These are phyloP conservation scores for Calophaca sinica DNA, from an alignment of 306 rosid genomes.

Conservation along the genomic window DNA sequence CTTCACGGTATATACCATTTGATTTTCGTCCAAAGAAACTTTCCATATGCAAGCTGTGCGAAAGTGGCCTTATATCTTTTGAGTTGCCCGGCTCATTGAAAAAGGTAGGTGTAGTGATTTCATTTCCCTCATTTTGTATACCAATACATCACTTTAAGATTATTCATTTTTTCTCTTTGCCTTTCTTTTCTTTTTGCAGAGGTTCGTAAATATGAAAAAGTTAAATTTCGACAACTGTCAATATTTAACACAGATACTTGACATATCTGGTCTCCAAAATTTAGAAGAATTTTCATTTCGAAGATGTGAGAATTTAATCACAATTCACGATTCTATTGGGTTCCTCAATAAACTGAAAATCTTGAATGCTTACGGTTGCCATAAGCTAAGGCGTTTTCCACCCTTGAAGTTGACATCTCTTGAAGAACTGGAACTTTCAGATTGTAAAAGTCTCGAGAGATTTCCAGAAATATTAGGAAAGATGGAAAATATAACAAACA, in stretches of 20 bases:
- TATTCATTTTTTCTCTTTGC: not conserved
- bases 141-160: not conserved
- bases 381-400: not conserved
- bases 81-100: not conserved
- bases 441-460: not conserved
- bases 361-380: not conserved
- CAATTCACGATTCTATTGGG: not conserved
- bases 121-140: not conserved
- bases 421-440: not conserved
- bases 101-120: not conserved
- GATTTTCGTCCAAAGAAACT: not conserved
- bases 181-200: not conserved
- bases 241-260: not conserved
- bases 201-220: not conserved
- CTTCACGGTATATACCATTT: not conserved
- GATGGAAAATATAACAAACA: not conserved
- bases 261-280: not conserved
- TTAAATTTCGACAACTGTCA: not conserved
- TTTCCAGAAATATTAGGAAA: not conserved
- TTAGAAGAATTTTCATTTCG: not conserved
- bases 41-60: not conserved
- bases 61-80: not conserved
- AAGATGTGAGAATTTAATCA: not conserved
- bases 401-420: slow-evolving; percentile 20
- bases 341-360: not conserved